Percentiles rank a stretch among this genome's conserved stretches.
Conservation (phyloP, 2,329 filamentous ascomycete genomes). For the Apiospora kogelbergensis region DNA sequence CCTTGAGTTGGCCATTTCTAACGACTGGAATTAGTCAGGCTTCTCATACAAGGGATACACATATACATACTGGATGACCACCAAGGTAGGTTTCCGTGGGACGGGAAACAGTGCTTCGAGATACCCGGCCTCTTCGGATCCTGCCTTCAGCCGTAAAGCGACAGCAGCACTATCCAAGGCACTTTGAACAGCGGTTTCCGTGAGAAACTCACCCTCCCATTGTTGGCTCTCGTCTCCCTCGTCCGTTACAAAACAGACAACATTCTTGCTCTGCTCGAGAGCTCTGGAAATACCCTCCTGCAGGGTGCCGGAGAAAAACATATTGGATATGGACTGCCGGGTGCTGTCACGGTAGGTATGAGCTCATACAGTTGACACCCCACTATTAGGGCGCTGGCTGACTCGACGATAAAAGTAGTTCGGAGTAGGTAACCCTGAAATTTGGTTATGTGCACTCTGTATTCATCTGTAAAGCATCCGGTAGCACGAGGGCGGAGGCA, state of each 20-base stretch:
- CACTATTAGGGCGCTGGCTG: background rate
- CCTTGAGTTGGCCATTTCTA: constrained; percentile 71
- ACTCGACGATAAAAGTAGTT: background rate
- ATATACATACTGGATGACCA: constrained; percentile 69
- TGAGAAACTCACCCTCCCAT: constrained; percentile 73
- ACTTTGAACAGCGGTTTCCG: constrained; percentile 53
- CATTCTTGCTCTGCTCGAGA: constrained; percentile 71
- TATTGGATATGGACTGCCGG: constrained; percentile 31
- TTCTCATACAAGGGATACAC: background rate
- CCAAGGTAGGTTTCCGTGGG: constrained; percentile 72
- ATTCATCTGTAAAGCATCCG: background rate
- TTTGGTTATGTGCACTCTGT: background rate
- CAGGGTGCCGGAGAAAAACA: constrained; percentile 82
- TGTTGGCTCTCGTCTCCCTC: constrained; percentile 63
- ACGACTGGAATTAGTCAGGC: constrained; percentile 13
- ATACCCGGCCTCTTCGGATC: constrained; percentile 78
- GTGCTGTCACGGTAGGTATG: background rate
- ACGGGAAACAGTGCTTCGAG: constrained; percentile 81
- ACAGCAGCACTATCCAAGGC: constrained; percentile 64
- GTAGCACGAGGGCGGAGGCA: background rate
- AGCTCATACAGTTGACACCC: background rate
- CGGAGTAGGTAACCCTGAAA: background rate
- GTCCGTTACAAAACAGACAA: constrained; percentile 85
- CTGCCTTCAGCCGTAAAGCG: constrained; percentile 67
- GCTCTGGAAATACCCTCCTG: constrained; percentile 79